Evolutionary conservation across 495 filamentous ascomycete species (phyloP).

Genomic region (Aspergillus olivimuriae): DNA sequence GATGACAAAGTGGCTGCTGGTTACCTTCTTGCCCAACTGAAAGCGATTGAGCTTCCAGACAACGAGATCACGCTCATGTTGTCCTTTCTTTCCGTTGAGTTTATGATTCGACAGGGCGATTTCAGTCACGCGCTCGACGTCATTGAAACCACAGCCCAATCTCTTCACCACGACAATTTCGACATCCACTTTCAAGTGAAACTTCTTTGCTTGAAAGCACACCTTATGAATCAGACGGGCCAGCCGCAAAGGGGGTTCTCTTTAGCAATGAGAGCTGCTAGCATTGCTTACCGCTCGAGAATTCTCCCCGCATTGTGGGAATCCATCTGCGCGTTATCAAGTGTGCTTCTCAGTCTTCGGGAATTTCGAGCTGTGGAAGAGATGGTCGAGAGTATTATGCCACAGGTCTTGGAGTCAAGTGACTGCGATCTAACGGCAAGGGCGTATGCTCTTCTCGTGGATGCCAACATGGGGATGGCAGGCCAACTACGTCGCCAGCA

Average conservation of each 20-base stretch:
- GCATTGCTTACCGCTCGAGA: conserved; percentile 63
- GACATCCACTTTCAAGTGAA: conserved; percentile 72
- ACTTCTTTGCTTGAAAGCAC: conserved; percentile 69
- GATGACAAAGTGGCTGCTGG: conserved; percentile 64
- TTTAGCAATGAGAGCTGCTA: conserved; percentile 72
- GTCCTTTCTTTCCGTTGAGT: conserved; percentile 63
- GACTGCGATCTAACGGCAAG: conserved; percentile 57
- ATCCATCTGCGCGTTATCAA: conserved; percentile 61
- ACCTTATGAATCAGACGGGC: conserved; percentile 62
- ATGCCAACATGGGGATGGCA: conserved; percentile 79
- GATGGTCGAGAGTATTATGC: conserved; percentile 68
- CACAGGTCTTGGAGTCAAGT: conserved; percentile 74
- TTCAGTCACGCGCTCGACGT: conserved; percentile 57
- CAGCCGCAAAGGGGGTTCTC: conserved; percentile 79
- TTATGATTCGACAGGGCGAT: conserved; percentile 57
- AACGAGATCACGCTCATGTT: conserved; percentile 68
- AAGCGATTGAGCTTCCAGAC: conserved; percentile 51
- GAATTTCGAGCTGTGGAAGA: conserved; percentile 66
- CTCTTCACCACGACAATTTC: conserved; percentile 59
- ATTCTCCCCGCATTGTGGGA: conserved; percentile 73
- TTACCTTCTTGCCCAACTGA: conserved; percentile 54
- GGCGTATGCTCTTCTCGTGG: conserved; percentile 70
- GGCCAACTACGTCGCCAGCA: conserved; percentile 37
- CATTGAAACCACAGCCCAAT: conserved; percentile 59
- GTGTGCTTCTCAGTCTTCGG: conserved; percentile 61